Base-by-base conservation (phyloP, 2,329 filamentous ascomycete genomes). In the Pseudogymnoascus sp. region DNA sequence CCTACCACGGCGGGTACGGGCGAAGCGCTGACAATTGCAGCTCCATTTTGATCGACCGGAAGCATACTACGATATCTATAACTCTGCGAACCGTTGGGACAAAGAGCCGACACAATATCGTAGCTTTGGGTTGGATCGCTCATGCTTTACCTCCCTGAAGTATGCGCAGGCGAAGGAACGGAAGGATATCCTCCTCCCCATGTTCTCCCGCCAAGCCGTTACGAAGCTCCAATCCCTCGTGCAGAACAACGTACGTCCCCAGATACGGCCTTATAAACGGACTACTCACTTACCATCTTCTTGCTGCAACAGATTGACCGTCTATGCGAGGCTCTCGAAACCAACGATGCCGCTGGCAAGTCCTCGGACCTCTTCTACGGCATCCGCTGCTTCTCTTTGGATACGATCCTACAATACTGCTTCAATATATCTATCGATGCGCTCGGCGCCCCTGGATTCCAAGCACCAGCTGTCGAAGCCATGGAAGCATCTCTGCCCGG, bases 51-150 rank as follows among this genome's bases (percentile, higher is more conserved):
- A 70, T 12, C 68, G 72, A 11, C 75, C 76, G 1, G 52, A 71
- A 14, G 74, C 72, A 16, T 78, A 76, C 64, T 68, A 74, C 62
- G 74, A 75, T 41, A 77, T 78, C 36, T 77, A 77, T 67, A 74
- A 72, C 64, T 70, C 70, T 61, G 70, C 70, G 58, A 74, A 74
- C 42, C 68, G 70, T 11, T 76, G 75, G 74, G 72, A 76, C 62
- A 78, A 78, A 61, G 75, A 77, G 38, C 64, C 64, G 2, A 61
- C 52, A 0, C 66, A 77, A 1, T 78, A 78, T 64, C 67, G 67
- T 16, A 70, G 69, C 52, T 77, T 78, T 64, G 72, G 72, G 62
- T 69, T 73, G 60, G 70, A 76, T 60, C 64, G 71, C 11, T 75
- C 74, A 33, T 76, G 72, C 39, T 77, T 78, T 65, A 74, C 71